Evolutionary conservation across 768 basidiomycete genomes (phyloP).

Genomic region (Lepiota subincarnata): DNA sequence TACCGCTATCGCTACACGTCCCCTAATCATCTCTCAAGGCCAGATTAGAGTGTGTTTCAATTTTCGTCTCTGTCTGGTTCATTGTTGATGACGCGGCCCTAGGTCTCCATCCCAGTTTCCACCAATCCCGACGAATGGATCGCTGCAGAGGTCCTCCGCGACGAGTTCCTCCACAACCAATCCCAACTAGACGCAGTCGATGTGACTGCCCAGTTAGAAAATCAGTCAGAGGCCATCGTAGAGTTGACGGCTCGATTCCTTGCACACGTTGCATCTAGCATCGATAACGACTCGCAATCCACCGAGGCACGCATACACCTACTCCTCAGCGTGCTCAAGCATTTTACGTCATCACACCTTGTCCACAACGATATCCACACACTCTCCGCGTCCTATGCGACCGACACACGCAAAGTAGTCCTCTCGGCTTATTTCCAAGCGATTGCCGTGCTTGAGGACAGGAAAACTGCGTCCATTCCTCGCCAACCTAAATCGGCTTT

Average conservation of each 20-base stretch:
- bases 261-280: slow-evolving; percentile 62
- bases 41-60: slow-evolving; percentile 46
- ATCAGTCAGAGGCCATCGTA: slow-evolving; percentile 60
- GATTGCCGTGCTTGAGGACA: slow-evolving; percentile 61
- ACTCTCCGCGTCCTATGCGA: slow-evolving; percentile 69
- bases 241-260: slow-evolving; percentile 85
- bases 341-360: slow-evolving; percentile 78
- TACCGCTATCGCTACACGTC: slow-evolving; percentile 40
- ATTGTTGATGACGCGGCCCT: slow-evolving; percentile 9
- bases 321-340: slow-evolving; percentile 68
- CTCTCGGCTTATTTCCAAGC: slow-evolving; percentile 79
- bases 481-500: slow-evolving; percentile 63
- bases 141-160: slow-evolving; percentile 84
- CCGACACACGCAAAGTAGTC: slow-evolving; percentile 71
- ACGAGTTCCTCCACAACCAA: slow-evolving; percentile 76
- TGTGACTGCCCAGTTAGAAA: slow-evolving; percentile 46
- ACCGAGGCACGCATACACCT: slow-evolving; percentile 54
- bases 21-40: slow-evolving; percentile 43
- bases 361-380: slow-evolving; percentile 74
- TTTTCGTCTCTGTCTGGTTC: slow-evolving; percentile 3
- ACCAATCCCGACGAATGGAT: slow-evolving; percentile 85
- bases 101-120: slow-evolving; percentile 88
- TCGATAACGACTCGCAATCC: slow-evolving; percentile 52
- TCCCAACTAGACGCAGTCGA: slow-evolving; percentile 54
- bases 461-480: slow-evolving; percentile 52